Percentiles rank a stretch among this genome's conserved stretches.
These are phyloP conservation scores for Xylariaceae sp. DNA, from an alignment of 2,329 filamentous ascomycete species.

Conservation along the genomic window DNA sequence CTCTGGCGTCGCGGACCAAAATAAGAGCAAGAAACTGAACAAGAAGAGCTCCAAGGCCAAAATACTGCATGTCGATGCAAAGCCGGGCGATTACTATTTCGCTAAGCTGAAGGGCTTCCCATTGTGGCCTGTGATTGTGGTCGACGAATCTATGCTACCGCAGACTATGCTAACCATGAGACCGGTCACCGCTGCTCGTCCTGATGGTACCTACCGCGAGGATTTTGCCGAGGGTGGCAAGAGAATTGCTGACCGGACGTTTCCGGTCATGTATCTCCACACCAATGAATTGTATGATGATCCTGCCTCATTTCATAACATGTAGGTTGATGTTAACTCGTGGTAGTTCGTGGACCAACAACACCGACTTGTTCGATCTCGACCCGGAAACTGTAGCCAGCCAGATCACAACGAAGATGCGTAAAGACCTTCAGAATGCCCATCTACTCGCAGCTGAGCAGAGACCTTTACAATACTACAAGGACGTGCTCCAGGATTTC, in stretches of 20 bases:
- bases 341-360: constrained; percentile 84
- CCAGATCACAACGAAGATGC: constrained; percentile 73
- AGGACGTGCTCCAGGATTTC: constrained; percentile 73
- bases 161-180: constrained; percentile 73
- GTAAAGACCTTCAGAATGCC: constrained; percentile 76
- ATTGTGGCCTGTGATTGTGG: constrained; percentile 91
- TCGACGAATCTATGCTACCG: constrained; percentile 93
- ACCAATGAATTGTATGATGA: constrained; percentile 94
- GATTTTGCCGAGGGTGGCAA: constrained; percentile 88
- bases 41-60: constrained; percentile 81
- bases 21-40: constrained; percentile 77
- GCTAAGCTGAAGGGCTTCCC: constrained; percentile 94
- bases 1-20: constrained; percentile 51
- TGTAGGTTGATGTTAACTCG: constrained; percentile 14
- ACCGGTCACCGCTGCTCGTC: constrained; percentile 79
- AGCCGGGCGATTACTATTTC: constrained; percentile 90
- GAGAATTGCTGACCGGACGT: constrained; percentile 81
- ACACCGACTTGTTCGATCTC: constrained; percentile 78
- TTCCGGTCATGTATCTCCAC: constrained; percentile 90
- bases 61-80: constrained; percentile 73
- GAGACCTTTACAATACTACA: constrained; percentile 80
- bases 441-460: constrained; percentile 79
- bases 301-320: constrained; percentile 4
- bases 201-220: constrained; percentile 84
- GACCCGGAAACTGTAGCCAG: constrained; percentile 72